These are phyloP conservation scores for Hamamelis virginiana DNA, from an alignment of 164 flowering plant genomes.

Conservation along the genomic window DNA sequence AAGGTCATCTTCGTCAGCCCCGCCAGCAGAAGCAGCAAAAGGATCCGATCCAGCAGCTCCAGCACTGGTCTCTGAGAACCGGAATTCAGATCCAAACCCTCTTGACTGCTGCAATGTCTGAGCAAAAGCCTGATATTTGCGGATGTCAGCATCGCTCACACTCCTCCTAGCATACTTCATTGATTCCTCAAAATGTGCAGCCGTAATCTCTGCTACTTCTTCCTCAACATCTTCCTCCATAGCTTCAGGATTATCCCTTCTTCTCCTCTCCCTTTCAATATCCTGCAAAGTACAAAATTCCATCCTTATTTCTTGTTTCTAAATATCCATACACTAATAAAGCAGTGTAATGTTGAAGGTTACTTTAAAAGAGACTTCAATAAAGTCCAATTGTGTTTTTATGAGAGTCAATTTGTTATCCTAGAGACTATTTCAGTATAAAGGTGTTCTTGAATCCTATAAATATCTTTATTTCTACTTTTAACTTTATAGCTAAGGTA, in stretches of 20 bases:
- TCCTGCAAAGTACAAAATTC: constrained; percentile 40
- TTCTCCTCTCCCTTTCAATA: constrained; percentile 77
- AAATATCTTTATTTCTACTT: neutral
- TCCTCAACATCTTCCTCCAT: constrained; percentile 90
- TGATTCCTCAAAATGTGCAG: constrained; percentile 82
- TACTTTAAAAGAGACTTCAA: too few relatives aligned
- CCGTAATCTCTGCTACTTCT: constrained; percentile 73
- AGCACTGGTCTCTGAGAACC: constrained; percentile 46
- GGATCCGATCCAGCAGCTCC: constrained; percentile 51
- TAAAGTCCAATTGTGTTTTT: neutral
- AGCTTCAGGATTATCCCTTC: constrained; percentile 69
- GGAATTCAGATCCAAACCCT: constrained; percentile 76
- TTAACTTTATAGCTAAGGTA: too few relatives aligned
- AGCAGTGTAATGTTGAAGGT: too few relatives aligned
- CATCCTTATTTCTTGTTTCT: neutral
- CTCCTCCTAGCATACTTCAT: constrained; percentile 85
- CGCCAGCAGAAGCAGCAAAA: constrained; percentile 60
- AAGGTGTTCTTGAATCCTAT: neutral
- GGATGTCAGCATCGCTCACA: constrained; percentile 85
- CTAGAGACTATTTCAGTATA: neutral
- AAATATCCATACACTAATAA: neutral
- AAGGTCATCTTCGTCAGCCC: constrained; percentile 70
- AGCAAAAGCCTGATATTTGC: constrained; percentile 87
- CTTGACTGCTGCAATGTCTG: constrained; percentile 83
- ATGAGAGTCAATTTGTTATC: neutral